These are phyloP conservation scores for Dothiorella sarmentorum DNA, from an alignment of 2,329 filamentous ascomycete genomes.

Conservation along the genomic window DNA sequence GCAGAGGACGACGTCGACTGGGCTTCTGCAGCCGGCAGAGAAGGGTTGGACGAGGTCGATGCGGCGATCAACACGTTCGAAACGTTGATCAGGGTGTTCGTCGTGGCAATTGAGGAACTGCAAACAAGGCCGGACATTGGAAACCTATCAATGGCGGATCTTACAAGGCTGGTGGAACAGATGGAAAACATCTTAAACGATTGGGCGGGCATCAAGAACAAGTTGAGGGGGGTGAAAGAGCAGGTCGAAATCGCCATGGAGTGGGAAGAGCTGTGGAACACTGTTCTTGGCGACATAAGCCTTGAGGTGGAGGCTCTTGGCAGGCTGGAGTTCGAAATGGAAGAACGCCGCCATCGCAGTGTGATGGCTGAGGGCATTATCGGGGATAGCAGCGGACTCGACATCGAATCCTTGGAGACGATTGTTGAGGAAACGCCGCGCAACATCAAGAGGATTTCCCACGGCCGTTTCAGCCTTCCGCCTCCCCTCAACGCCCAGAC, in stretches of 20 bases:
- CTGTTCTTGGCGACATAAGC: constrained; percentile 87
- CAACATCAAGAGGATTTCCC: constrained; percentile 51
- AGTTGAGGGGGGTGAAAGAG: constrained; percentile 74
- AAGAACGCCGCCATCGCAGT: constrained; percentile 84
- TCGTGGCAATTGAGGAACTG: constrained; percentile 87
- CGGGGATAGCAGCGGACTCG: constrained; percentile 50
- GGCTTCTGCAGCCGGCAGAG: constrained; percentile 82
- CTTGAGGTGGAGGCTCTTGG: constrained; percentile 78
- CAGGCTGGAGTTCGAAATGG: constrained; percentile 92
- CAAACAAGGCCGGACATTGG: constrained; percentile 75
- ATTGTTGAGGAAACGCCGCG: constrained; percentile 83
- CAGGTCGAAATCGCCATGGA: constrained; percentile 98
- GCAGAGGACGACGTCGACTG: constrained; percentile 97
- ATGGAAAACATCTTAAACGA: constrained; percentile 84
- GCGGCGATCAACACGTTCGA: constrained; percentile 79
- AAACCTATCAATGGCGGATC: constrained; percentile 65
- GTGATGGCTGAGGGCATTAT: constrained; percentile 64
- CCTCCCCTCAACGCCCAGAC: constrained; percentile 53
- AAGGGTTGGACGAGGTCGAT: constrained; percentile 68
- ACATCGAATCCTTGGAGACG: constrained; percentile 86
- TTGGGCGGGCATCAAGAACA: constrained; percentile 78
- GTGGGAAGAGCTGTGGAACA: constrained; percentile 97
- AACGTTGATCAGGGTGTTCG: constrained; percentile 84
- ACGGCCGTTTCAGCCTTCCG: constrained; percentile 67
- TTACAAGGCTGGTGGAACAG: constrained; percentile 73